Base-by-base conservation (phyloP, 352 stramenopile species). In the Blastocystis sp. region DNA sequence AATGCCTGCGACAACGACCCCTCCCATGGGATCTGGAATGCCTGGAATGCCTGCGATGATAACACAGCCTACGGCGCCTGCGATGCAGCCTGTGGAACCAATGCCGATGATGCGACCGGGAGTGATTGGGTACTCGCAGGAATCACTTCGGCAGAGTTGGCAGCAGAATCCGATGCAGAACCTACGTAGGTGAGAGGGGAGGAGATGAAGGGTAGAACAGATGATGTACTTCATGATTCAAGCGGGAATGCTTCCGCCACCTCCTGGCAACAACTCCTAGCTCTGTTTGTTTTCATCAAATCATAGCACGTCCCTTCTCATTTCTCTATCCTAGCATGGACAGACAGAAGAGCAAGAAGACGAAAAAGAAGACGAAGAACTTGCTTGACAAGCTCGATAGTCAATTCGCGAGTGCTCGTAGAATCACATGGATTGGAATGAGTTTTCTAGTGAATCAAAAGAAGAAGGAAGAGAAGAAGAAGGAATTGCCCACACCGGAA, bases 401-500 rank as follows among this genome's bases (percentile, higher is more conserved):
- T 65, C 71, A 81, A 81, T 81, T 81, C 52, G 53, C 19, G 52
- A 81, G 66, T 45, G 71, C 71, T 52, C 5, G 71, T 81, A 74
- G 14, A 53, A 81, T 48, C 64, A 66, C 23, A 19, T 14, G 52
- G 21, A 28, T 67, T 11, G 74, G 2, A 38, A 41, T 38, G 28
- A n/a, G 9, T 5, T 62, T 21, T 52, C 41, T 23, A 66, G 40
- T 2, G 14, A 81, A 53, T 81, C 19, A 64, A 5, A 48, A 23
- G 41, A 64, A 79, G 61, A 62, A 79, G 61, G 69, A 79, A 79
- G 19, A 52, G 17, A 74, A 23, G 34, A 74, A 40, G 1, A 21
- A 45, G 45, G 5, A 60, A 79, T 7, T 43, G 61, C 59, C 43
- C 69, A 62, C 28, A 62, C 40, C 23, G 19, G 4, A 19, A n/a